Base-by-base conservation (phyloP, 2,329 filamentous ascomycete species). In the Talaromyces rugulosus region DNA sequence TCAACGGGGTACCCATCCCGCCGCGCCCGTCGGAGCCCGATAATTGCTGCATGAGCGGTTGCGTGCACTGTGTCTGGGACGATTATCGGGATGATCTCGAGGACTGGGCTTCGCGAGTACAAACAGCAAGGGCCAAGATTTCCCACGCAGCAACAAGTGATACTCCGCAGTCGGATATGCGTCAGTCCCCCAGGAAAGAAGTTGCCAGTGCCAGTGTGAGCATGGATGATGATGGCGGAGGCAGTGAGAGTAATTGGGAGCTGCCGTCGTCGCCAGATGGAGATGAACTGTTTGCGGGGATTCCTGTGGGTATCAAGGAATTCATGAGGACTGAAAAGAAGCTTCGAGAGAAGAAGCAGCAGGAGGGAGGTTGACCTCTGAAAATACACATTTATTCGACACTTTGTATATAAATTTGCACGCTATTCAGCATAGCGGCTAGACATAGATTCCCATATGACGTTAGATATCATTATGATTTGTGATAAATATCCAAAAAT, bases 11-110 rank as follows among this genome's bases (percentile, higher is more conserved):
- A 0, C 77, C 86, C 18, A 89, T 98, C 4, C 95, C 95, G 1
- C 93, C 92, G 0, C 85, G 85, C 55, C 95, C 95, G 1, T 83
- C 87, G 55, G 94, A 99, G 77, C 95, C 95, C 3, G 95, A 98
- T 71, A 97, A 99, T 73, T 99, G 95, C 83, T 99, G 95, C 78
- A 99, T 99, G 95, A 95, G 91, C 71, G 95, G 95, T 3, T 99
- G 95, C 74, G 94, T 96, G 56, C 93, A 98, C 75, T 99, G 95
- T 75, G 95, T 98, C 2, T 98, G 93, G 93, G 93, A 97, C 69
- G 82, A 87, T 59, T 98, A 88, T 76, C 85, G 93, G 8, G 94
- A 99, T 67, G 95, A 98, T 58, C 83, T 98, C 77, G 93, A 98
- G 75, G 90, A 91, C 62, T 98, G 92, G 91, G 89, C 88, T 4